Evolutionary conservation across 148 eudicot species (phyloP), one percentile per base, ranked within the genome.

Genomic region (Chenopodium quinoa): DNA sequence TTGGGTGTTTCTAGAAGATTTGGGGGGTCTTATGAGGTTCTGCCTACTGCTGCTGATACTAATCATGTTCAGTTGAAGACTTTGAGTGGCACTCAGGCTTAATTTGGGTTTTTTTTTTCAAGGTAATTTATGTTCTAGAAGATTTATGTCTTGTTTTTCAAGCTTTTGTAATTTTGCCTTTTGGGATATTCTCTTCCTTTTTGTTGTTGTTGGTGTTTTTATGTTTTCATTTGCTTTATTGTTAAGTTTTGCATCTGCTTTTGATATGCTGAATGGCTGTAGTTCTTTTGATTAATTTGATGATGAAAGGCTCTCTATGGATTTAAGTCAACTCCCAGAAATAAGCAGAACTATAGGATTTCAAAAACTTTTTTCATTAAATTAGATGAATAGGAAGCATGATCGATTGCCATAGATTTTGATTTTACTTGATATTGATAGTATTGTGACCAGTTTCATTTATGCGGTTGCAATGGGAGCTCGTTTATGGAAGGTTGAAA

Each of bases 11-110:
- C 86, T 9, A 86, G 80, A 82, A 86, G 97, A 67, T 85, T 91
- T 13, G 95, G 97, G 1, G 95, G 97, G 0, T 80, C 94, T 10
- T 93, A 95, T 58, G 98, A 95, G 84, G 89, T 89, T 20, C 77
- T 95, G 89, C 94, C 97, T 27, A 91, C n/a, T 76, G 40, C 79
- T 52, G 83, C 79, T 11, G 97, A 88, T 54, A 37, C 83, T 16
- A 85, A 85, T 83, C 97, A 93, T 77, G 88, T 95, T 58, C 97
- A 95, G 85, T 79, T 95, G 91, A 93, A 95, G 91, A 90, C 97
- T 22, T 75, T 95, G 84, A 78, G 85, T 8, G 99, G 97, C 27
- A 91, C 91, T 46, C 99, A 95, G 88, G 97, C 96, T 48, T 92
- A 37, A 68, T 68, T 22, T 6, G 32, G 3, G 7, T 0, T 69